Evolutionary conservation across 2,329 filamentous ascomycete species (phyloP), one percentile per base, ranked within the genome.

Genomic region (Cercospora zeae-maydis): DNA sequence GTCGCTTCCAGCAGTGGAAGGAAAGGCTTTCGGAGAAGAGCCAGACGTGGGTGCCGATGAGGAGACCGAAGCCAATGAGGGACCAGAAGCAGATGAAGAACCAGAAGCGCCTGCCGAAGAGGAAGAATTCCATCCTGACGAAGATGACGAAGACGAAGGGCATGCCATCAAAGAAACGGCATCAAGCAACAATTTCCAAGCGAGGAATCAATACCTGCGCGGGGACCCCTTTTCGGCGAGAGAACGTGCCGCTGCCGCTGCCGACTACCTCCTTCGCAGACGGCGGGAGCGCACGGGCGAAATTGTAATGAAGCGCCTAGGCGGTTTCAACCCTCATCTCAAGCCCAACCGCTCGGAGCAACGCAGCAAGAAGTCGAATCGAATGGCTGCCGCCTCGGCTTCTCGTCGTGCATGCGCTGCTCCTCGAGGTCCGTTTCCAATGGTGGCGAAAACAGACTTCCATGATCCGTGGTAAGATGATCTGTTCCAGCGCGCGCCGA

Each of bases 221-320:
- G 24, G 14, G 4, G 27, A 55, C n/a, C 34, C 36, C 19, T 62
- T 62, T 21, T 62, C 53, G 6, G 59, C 54, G 13, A 37, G 54
- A 31, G 11, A 1, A 0, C 33, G 59, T n/a, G 59, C 59, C n/a
- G 0, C 2, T 4, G 53, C 4, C 1, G 59, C 39, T 1, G 59
- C 42, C 9, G 59, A 62, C 16, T 31, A 36, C 2, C 34, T 62
- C 4, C 19, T 51, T 10, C 45, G 34, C 0, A 42, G 59, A n/a
- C 33, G 14, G 5, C 54, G 16, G 21, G 42, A 62, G 59, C 39
- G 30, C 4, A 39, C 31, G 3, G 59, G 59, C 31, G 24, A 58
- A 31, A 11, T 42, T 4, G 11, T 1, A 0, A 56, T 42, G 33
- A n/a, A 14, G 16, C 16, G 10, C 11, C 10, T 34, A 2, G 31